Evolutionary conservation across 2,329 filamentous ascomycete genomes (phyloP).

Genomic region (Alternaria solani): DNA sequence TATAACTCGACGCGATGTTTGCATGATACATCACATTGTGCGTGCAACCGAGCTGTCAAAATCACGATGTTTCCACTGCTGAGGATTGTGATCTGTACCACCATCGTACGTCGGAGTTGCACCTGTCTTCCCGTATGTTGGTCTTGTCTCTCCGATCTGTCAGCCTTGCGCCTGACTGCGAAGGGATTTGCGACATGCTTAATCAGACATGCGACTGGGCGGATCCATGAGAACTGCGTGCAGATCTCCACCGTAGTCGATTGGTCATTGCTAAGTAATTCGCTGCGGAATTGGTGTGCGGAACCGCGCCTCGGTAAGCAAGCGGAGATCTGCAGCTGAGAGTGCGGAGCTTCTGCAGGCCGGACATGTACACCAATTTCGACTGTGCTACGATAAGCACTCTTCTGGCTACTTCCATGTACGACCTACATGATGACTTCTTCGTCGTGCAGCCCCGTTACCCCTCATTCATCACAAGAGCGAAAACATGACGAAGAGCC

Average conservation of each 20-base stretch:
- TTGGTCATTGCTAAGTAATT: constrained; percentile 21
- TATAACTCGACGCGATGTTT: not conserved
- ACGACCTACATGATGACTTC: constrained; percentile 11
- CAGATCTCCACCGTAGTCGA: constrained; percentile 1
- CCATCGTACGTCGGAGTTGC: not conserved
- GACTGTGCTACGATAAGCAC: constrained; percentile 21
- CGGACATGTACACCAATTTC: constrained; percentile 15
- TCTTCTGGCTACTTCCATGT: constrained; percentile 18
- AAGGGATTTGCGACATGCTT: not conserved
- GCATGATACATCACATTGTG: not conserved
- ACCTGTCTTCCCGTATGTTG: not conserved
- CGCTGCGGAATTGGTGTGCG: constrained; percentile 10
- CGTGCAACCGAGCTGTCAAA: constrained; percentile 15
- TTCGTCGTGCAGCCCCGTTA: constrained; percentile 1
- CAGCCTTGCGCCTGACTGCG: not conserved
- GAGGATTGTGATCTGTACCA: not conserved
- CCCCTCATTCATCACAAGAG: not conserved
- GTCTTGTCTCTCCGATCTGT: not conserved
- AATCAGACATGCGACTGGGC: not conserved
- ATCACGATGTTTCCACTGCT: constrained; percentile 4
- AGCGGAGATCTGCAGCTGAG: constrained; percentile 15
- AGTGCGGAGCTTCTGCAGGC: constrained; percentile 17
- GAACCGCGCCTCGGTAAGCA: constrained; percentile 13
- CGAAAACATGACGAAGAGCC: constrained; percentile 26
- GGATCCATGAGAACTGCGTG: not conserved